Base-by-base conservation (phyloP, 306 rosid species). In the Corylus heterophylla region DNA sequence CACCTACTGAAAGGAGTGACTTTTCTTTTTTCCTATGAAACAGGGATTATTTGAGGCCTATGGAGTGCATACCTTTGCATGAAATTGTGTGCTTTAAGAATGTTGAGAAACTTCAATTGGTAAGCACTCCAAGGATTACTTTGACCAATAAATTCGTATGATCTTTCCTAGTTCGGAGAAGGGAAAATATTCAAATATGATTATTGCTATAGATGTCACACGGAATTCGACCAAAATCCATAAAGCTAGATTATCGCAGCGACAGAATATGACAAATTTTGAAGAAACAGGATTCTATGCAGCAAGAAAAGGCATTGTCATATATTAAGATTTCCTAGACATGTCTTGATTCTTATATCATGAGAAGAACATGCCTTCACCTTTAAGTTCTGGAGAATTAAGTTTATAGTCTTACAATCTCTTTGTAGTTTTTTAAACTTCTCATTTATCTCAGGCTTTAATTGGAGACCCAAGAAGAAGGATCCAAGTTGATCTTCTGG, bases 401-500 rank as follows among this genome's bases (percentile, higher is more conserved):
- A 47, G 61, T 75, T 18, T 71, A 14, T 68, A 49, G 16, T 64
- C 45, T 37, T 54, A 22, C 27, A 0, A 17, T 47, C 45, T 51
- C 70, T 80, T 74, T 76, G 76, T 61, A 76, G 52, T 49, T 52
- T 54, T 76, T 35, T 22, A 58, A 67, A 72, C 54, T 75, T 62
- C 71, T 64, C 84, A 27, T 37, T 76, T 44, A 4, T 71, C 22
- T 20, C 61, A 95, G 98, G 96, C 93, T 83, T 85, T 95, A 77
- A 87, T 85, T 77, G 98, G 98, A 74, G 97, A 95, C 78, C 89
- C 97, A 78, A 87, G 98, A 83, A 95, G 92, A 83, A 86, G 87
- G 87, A 88, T 95, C 90, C 98, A 95, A 88, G 85, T 89, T 49
- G 97, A 95, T 85, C 96, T 95, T 55, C 79, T 92, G 89, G 95